Evolutionary conservation across 2,329 filamentous ascomycete genomes (phyloP), one percentile per base, ranked within the genome.

Genomic region (Biscogniauxia mediterranea): DNA sequence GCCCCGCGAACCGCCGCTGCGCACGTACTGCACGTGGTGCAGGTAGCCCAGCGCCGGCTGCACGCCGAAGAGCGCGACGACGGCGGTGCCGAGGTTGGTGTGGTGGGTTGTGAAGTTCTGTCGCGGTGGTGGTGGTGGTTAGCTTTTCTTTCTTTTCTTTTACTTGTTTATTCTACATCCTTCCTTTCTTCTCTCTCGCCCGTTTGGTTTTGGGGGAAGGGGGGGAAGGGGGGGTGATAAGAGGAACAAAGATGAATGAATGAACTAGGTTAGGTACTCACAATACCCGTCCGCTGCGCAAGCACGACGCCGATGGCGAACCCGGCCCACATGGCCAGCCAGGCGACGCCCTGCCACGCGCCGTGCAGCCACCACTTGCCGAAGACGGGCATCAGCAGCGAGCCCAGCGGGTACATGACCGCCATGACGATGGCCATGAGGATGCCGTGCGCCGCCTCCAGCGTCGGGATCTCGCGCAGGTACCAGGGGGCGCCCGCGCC

Each of bases 401-500:
- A 80, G 5, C 86, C 87, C 2, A 88, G 65, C 0, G 87, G 87
- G 64, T 87, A 89, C 21, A 87, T 74, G 13, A 84, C 68, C 3
- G 84, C 79, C 65, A 88, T 86, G 19, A 83, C 81, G 53, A 88
- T 69, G 25, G 81, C 80, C 85, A 89, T 86, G 68, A 89, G 75
- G 66, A 86, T 78, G 55, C 85, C 87, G 63, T 89, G 86, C 52
- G 38, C 64, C 57, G 54, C 54, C 57, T 5, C 19, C 53, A 64
- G 53, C 55, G 54, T 62, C 55, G 60, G 64, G 49, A 67, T 65
- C 58, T 64, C 38, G 57, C 58, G 56, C 46, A 66, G 3, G 38
- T n/a, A 60, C 20, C 59, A 57, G 21, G 59, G 56, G 11, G n/a
- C 61, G 32, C 9, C 64, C 56, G 28, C 17, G 57, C 17, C 56